phyloP scores from a whole-genome alignment of 75 land plant genomes.

The Larix kaempferi region DNA sequence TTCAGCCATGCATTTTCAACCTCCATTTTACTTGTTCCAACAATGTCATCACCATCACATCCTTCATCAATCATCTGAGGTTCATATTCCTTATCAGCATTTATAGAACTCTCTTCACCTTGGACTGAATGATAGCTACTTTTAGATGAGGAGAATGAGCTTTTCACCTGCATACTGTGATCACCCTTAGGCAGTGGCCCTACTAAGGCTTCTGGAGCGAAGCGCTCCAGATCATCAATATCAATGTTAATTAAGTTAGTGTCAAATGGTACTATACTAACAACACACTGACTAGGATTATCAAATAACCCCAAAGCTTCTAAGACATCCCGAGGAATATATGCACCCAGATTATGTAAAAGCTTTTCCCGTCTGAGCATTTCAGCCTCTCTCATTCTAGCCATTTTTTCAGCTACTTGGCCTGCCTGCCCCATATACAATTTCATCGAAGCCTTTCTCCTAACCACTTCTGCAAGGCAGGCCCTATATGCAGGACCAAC shows the following conservation, averaged over 20 bases:
- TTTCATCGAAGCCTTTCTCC: constrained; percentile 88
- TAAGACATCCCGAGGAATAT: constrained; percentile 72
- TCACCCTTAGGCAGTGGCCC: constrained; percentile 42
- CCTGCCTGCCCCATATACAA: constrained; percentile 98
- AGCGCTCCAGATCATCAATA: constrained; percentile 68
- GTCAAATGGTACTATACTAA: constrained; percentile 85
- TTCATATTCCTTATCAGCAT: constrained; percentile 31
- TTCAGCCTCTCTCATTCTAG: constrained; percentile 82
- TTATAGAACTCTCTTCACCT: constrained; percentile 25
- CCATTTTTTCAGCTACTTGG: constrained; percentile 95
- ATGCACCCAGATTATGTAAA: constrained; percentile 40
- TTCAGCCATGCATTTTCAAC: constrained; percentile 96
- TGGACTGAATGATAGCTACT: constrained; percentile 37
- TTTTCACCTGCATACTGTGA: constrained; percentile 18
- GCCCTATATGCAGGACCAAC: constrained; percentile 85
- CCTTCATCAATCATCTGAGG: constrained; percentile 37
- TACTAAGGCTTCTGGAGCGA: constrained; percentile 75
- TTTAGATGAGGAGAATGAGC: constrained; percentile 19
- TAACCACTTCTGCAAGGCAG: constrained; percentile 92
- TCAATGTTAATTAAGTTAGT: constrained; percentile 76
- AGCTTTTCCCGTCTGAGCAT: constrained; percentile 75
- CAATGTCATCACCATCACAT: constrained; percentile 57
- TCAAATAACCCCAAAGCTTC: constrained; percentile 85
- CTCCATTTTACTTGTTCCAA: constrained; percentile 96
- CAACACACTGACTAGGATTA: constrained; percentile 84